A percentile compares a stretch with the other conserved stretches of the same genome.
Conservation (phyloP, 768 basidiomycete species). For the Multifurca ochricompacta region DNA sequence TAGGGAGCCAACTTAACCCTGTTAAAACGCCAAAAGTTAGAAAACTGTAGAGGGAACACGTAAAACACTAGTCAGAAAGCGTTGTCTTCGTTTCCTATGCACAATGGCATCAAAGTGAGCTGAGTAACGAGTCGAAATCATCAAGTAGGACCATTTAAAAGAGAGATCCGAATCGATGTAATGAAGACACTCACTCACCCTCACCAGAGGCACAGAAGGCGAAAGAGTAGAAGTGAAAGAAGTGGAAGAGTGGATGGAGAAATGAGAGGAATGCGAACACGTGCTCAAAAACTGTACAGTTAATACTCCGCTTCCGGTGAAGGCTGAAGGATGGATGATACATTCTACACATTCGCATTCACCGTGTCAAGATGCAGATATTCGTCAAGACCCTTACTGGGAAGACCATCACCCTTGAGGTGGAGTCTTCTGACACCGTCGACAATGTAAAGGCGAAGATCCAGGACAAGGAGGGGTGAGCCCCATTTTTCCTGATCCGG, state of each 20-base stretch:
- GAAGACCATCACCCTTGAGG: constrained; percentile 98
- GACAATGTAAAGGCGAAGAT: constrained; percentile 89
- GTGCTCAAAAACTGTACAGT: constrained; percentile 20
- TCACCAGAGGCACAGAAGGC: not conserved
- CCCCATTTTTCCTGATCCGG: not conserved
- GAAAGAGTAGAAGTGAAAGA: not conserved
- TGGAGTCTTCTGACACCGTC: constrained; percentile 94
- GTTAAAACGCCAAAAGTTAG: constrained; percentile 2
- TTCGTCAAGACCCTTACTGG: constrained; percentile 89
- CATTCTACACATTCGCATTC: not conserved
- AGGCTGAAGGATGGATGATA: not conserved
- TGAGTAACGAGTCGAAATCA: constrained; percentile 39
- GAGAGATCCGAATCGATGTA: not conserved
- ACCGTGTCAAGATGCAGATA: constrained; percentile 37
- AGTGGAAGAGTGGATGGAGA: not conserved
- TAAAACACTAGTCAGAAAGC: constrained; percentile 29
- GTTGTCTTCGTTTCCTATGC: constrained; percentile 49
- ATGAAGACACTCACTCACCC: constrained; percentile 6
- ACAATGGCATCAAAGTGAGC: constrained; percentile 54
- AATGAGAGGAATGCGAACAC: not conserved
- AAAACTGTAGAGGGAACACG: not conserved
- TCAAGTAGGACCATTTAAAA: constrained; percentile 14
- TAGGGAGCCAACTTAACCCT: not conserved
- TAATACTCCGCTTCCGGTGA: constrained; percentile 5
- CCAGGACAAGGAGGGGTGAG: constrained; percentile 70